Evolutionary conservation across 768 basidiomycete genomes (phyloP), one percentile per base, ranked within the genome.

Genomic region (Sporobolomyces phaffii): DNA sequence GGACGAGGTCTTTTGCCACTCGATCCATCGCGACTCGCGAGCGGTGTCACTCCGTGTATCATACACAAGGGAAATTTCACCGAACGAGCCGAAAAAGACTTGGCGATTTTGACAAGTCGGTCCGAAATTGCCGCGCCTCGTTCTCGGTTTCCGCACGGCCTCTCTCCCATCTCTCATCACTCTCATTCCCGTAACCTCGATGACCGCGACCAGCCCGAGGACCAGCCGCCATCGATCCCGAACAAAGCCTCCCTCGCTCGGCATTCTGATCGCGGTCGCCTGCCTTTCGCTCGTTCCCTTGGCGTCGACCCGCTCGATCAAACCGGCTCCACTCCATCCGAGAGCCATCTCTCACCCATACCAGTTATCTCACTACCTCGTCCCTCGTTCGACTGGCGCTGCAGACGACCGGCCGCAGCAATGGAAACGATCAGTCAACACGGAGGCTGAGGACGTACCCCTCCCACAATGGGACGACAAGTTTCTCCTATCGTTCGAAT

Each of bases 271-370:
- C n/a, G n/a, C n/a, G n/a, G n/a, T n/a, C n/a, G n/a, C n/a, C n/a
- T n/a, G n/a, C n/a, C n/a, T n/a, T n/a, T 20, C 28, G 7, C 29
- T 43, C 40, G 22, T 51, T 29, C 41, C 13, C 33, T n/a, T 48
- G 26, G 65, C 47, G 26, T 20, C 11, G 34, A 36, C 60, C 22
- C 20, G 18, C 22, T 64, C 62, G 24, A 22, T n/a, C 15, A 28
- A 24, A 11, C 69, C 69, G 4, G 36, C 60, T 4, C 61, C 69
- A 5, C 61, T 70, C 18, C 38, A 52, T 28, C 50, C 56, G 1
- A 49, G 60, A 51, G 69, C 69, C 2, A 44, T 70, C 38, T 50
- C 61, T 4, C 64, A 70, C 44, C 69, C 69, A 3, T 28, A 26
- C 3, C 40, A 54, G 5, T 29, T 60, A 40, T 20, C 50, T 2